Evolutionary conservation across 768 basidiomycete genomes (phyloP).

Genomic region (Phallus indusiatus): DNA sequence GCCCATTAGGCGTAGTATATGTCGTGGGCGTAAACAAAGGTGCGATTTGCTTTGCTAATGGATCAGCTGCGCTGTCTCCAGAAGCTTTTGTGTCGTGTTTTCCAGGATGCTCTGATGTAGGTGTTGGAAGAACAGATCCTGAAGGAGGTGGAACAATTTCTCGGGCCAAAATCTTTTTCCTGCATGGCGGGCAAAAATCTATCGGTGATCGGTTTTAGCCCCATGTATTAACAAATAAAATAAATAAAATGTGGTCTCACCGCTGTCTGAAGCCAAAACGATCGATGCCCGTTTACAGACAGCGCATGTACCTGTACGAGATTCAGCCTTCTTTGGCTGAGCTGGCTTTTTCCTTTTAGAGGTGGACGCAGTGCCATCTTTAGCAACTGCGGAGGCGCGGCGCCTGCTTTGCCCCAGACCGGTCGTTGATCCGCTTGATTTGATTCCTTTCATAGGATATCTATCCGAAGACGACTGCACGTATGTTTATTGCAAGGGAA

Average conservation of each 20-base stretch:
- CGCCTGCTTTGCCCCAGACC: neutral
- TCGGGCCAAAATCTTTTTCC: neutral
- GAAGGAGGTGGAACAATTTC: neutral
- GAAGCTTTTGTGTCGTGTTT: neutral
- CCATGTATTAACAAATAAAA: neutral
- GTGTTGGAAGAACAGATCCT: neutral
- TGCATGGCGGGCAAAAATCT: conserved; percentile 7
- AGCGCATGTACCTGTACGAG: conserved; percentile 6
- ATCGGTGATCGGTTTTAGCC: neutral
- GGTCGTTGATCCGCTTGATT: neutral
- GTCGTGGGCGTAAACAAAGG: neutral
- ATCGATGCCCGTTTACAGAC: conserved; percentile 3
- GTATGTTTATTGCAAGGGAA: neutral
- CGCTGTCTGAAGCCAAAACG: conserved; percentile 4
- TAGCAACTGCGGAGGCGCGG: neutral
- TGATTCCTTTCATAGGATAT: conserved; percentile 4
- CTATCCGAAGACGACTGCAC: conserved; percentile 5
- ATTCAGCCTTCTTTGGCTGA: neutral
- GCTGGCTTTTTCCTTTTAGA: conserved; percentile 1
- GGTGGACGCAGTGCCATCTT: neutral
- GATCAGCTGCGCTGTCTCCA: neutral
- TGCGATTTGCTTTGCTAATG: neutral
- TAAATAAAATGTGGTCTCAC: neutral
- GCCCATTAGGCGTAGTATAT: neutral
- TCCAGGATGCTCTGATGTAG: neutral